Conservation (phyloP, 805 yeast genomes). For the Spathaspora sp. region DNA sequence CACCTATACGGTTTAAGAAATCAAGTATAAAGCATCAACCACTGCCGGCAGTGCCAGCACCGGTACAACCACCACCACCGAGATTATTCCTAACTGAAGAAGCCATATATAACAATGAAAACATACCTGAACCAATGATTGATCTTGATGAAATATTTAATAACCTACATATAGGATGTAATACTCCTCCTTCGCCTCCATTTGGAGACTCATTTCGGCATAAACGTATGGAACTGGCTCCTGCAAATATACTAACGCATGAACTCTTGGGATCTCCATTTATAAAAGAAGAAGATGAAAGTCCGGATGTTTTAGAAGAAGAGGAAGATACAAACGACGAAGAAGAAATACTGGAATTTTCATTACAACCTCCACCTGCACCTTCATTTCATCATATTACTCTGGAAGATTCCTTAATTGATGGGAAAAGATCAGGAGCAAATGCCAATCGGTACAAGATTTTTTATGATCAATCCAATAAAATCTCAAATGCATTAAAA, state of each 20-base stretch:
- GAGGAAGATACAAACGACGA: conserved; percentile 1
- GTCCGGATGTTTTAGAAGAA: conserved; percentile 1
- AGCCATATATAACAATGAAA: conserved; percentile 1
- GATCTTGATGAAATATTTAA: conserved; percentile 37
- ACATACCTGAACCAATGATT: conserved; percentile 36
- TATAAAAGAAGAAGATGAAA: conserved; percentile 13
- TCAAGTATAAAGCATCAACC: not conserved
- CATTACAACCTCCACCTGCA: conserved; percentile 8
- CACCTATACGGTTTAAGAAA: conserved; percentile 23
- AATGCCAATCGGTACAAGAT: conserved; percentile 42
- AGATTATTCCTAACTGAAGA: conserved; percentile 9
- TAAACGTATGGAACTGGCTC: conserved; percentile 18
- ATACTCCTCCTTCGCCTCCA: conserved; percentile 1
- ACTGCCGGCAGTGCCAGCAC: conserved; percentile 1
- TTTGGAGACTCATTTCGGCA: conserved; percentile 5
- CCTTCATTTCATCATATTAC: conserved; percentile 18
- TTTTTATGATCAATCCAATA: conserved; percentile 43
- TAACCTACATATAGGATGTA: conserved; percentile 22
- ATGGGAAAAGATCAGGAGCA: conserved; percentile 33
- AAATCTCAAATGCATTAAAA: conserved; percentile 43
- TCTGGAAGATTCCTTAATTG: conserved; percentile 30
- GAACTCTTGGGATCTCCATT: conserved; percentile 32
- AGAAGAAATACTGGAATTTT: conserved; percentile 9
- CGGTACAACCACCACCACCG: conserved; percentile 3
- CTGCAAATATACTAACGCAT: conserved; percentile 18